Evolutionary conservation across 169 alveolate species (phyloP).

Genomic region (Cryptosporidium parvum): DNA sequence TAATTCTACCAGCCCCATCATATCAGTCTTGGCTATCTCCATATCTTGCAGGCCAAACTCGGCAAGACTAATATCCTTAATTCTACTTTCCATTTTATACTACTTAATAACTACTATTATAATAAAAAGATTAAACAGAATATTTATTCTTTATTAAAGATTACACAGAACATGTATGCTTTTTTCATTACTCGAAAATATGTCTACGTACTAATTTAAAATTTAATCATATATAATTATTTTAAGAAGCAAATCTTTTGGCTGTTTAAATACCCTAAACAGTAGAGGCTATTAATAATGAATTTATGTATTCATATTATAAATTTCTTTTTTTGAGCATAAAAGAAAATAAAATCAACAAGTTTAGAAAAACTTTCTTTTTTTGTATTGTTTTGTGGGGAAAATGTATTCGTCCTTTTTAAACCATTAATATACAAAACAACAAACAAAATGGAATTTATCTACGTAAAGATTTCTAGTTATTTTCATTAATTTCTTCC

Average conservation of each 20-base stretch:
- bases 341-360: background rate
- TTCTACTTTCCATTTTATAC: constrained; percentile 77
- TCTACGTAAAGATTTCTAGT: too few relatives aligned
- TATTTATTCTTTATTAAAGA: background rate
- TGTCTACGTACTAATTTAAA: background rate
- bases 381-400: background rate
- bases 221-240: too few relatives aligned
- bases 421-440: background rate
- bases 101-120: background rate
- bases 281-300: too few relatives aligned
- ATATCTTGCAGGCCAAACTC: constrained; percentile 95
- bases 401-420: background rate
- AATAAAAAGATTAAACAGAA: background rate
- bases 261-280: background rate
- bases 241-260: background rate
- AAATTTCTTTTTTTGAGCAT: too few relatives aligned
- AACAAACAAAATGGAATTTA: background rate
- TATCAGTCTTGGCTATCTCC: constrained; percentile 93
- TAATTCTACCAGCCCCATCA: constrained; percentile 96
- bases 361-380: too few relatives aligned
- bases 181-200: background rate
- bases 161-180: background rate
- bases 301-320: too few relatives aligned
- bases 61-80: constrained; percentile 90
- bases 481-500: too few relatives aligned